These are phyloP conservation scores for Tuber calosporum DNA, from an alignment of 495 filamentous ascomycete species.

Conservation along the genomic window DNA sequence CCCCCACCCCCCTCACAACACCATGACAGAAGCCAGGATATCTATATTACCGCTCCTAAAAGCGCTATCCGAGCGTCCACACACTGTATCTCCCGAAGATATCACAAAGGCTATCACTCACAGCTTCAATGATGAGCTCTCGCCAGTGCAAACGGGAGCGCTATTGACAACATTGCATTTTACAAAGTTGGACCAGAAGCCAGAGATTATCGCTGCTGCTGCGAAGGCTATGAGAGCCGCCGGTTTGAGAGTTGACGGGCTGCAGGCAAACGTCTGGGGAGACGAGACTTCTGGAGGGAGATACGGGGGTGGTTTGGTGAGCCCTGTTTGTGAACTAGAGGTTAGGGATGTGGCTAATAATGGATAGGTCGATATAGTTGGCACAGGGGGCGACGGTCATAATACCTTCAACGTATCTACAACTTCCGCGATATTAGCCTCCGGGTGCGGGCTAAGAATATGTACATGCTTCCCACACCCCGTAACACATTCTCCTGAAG, in stretches of 20 bases:
- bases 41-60: constrained; percentile 78
- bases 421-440: constrained; percentile 85
- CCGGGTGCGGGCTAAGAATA: constrained; percentile 89
- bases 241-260: constrained; percentile 20
- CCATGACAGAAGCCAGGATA: constrained; percentile 12
- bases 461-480: constrained; percentile 78
- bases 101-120: constrained; percentile 80
- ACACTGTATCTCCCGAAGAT: constrained; percentile 61
- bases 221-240: constrained; percentile 56
- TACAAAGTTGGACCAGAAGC: constrained; percentile 50
- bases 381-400: constrained; percentile 92
- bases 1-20: constrained; percentile 7
- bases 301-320: constrained; percentile 41
- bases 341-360: neutral
- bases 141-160: constrained; percentile 71
- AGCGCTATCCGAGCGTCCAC: constrained; percentile 62
- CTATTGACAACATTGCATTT: constrained; percentile 84
- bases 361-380: constrained; percentile 83
- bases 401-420: constrained; percentile 98
- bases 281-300: constrained; percentile 44
- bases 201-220: constrained; percentile 40
- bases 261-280: constrained; percentile 41
- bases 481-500: constrained; percentile 71
- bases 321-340: neutral
- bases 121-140: constrained; percentile 80